Conservation (phyloP, 1,284 basidiomycete species). For the Ceratorhiza oryzae-sativae region DNA sequence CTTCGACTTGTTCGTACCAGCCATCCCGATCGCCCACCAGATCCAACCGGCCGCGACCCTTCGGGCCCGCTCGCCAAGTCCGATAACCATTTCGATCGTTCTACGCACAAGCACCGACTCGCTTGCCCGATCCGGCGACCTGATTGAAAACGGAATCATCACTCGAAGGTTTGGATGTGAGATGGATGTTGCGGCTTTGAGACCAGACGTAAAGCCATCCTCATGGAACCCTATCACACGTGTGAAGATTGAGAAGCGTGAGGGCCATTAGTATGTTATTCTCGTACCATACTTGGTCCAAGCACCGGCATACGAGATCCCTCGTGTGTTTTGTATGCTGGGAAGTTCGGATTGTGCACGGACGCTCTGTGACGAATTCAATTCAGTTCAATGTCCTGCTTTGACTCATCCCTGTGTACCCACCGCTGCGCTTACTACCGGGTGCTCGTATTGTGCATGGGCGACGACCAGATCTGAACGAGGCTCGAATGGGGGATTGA, state of each 20-base stretch:
- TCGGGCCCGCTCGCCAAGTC: neutral
- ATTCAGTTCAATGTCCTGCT: too few relatives aligned
- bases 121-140: slow-evolving; percentile 14
- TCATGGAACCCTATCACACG: slow-evolving; percentile 68
- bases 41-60: neutral
- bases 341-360: slow-evolving; percentile 63
- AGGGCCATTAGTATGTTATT: neutral
- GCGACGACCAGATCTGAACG: slow-evolving; percentile 58
- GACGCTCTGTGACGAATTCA: slow-evolving; percentile 50
- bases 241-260: neutral
- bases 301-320: slow-evolving; percentile 78
- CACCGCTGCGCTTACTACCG: slow-evolving; percentile 63
- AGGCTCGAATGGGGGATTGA: slow-evolving; percentile 76
- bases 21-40: slow-evolving; percentile 16
- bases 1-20: neutral
- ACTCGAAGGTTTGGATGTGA: neutral
- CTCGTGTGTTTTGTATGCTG: slow-evolving; percentile 68
- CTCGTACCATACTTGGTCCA: slow-evolving; percentile 69
- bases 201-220: slow-evolving; percentile 72
- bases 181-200: slow-evolving; percentile 47
- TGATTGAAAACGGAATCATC: slow-evolving; percentile 15
- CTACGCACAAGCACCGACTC: slow-evolving; percentile 6
- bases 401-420: too few relatives aligned
- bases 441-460: slow-evolving; percentile 72
- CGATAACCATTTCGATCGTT: neutral